phyloP scores from a whole-genome alignment of 225 moss, liverwort and hornwort genomes.

The Rhytidiadelphus loreus region DNA sequence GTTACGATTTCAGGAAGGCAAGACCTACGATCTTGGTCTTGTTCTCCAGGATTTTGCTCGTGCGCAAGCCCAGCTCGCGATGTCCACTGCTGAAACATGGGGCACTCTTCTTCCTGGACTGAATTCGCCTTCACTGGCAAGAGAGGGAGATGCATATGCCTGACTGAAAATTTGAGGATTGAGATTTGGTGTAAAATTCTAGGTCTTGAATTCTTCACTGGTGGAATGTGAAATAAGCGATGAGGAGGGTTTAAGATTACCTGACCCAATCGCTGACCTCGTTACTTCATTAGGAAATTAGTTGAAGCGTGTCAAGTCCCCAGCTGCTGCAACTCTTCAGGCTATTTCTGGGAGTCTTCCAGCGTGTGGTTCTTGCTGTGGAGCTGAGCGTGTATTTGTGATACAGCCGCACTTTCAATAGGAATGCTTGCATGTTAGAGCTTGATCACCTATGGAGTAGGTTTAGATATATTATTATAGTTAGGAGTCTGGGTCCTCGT shows the following conservation, averaged over 20 bases:
- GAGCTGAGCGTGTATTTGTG: neutral
- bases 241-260: neutral
- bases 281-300: neutral
- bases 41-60: constrained; percentile 84
- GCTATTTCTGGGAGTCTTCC: neutral
- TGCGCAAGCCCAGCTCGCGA: constrained; percentile 77
- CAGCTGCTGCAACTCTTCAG: neutral
- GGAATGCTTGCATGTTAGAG: neutral
- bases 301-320: neutral
- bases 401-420: neutral
- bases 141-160: constrained; percentile 26
- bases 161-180: constrained; percentile 13
- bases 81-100: constrained; percentile 81
- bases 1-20: constrained; percentile 82
- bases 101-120: constrained; percentile 72
- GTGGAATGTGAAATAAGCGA: constrained; percentile 1
- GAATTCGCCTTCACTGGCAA: constrained; percentile 30
- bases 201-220: neutral
- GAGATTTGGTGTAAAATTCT: neutral
- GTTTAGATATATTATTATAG: neutral
- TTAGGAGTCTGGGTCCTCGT: neutral
- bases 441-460: neutral
- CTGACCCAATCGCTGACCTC: neutral
- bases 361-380: neutral
- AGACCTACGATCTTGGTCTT: constrained; percentile 77